phyloP scores from a whole-genome alignment of 805 yeast species.

The Wickerhamiella hasegawae region DNA sequence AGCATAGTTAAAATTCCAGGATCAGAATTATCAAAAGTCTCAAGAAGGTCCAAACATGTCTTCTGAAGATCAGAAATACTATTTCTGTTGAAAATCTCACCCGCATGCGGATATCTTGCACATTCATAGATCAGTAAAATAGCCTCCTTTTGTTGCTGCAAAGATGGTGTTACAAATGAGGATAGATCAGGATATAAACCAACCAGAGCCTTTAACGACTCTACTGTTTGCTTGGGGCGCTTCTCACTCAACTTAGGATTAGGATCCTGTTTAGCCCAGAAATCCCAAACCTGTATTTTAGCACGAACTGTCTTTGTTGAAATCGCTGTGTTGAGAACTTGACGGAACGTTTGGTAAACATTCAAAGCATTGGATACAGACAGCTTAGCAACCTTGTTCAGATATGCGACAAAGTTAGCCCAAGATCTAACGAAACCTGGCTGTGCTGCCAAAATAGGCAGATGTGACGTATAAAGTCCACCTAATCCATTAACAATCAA shows the following conservation, averaged over 20 bases:
- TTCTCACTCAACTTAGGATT: slow-evolving; percentile 21
- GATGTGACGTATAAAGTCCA: slow-evolving; percentile 39
- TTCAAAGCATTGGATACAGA: slow-evolving; percentile 38
- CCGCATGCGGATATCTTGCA: slow-evolving; percentile 10
- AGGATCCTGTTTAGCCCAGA: slow-evolving; percentile 28
- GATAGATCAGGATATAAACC: slow-evolving; percentile 5
- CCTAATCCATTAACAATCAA: slow-evolving; percentile 52
- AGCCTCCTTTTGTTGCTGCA: slow-evolving; percentile 3
- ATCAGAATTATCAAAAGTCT: background rate
- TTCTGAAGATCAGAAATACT: background rate
- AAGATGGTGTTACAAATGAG: background rate
- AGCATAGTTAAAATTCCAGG: background rate
- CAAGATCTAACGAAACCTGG: slow-evolving; percentile 29
- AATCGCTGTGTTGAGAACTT: slow-evolving; percentile 26
- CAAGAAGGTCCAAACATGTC: background rate
- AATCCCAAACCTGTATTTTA: slow-evolving; percentile 15
- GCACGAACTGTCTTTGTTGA: slow-evolving; percentile 3
- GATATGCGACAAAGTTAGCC: slow-evolving; percentile 38
- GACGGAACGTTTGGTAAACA: slow-evolving; percentile 38
- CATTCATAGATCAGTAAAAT: slow-evolving; percentile 7
- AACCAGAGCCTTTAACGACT: slow-evolving; percentile 30
- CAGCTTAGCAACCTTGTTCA: slow-evolving; percentile 26
- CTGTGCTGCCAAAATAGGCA: slow-evolving; percentile 23
- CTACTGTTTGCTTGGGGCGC: slow-evolving; percentile 34
- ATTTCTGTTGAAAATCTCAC: background rate